Evolutionary conservation across 805 yeast genomes (phyloP), one percentile per base, ranked within the genome.

Genomic region (Candida golubevii): DNA sequence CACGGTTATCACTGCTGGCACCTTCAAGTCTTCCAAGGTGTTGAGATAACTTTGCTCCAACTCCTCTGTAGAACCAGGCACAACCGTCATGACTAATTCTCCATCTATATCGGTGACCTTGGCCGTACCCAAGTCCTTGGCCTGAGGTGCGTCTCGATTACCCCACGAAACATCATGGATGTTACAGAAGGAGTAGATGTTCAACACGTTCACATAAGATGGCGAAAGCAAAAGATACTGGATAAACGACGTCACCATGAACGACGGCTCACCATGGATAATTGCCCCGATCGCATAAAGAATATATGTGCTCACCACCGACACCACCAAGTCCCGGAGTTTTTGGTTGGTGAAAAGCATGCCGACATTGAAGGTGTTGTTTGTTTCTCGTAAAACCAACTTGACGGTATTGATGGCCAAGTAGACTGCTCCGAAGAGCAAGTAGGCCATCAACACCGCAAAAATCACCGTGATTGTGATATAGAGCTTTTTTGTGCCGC

Each of bases 121-220:
- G 23, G 96, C 97, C 36, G 83, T 81, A 48, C 97, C 98, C 56
- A 93, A 73, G 63, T 78, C 95, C 66, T 71, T 78, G 59, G 71
- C 80, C 40, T 54, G 56, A 9, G 79, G 80, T 40, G 83, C 88
- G 38, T 96, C 96, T 63, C 90, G 88, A 4, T 96, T 91, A 62
- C 98, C 98, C 98, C 98, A 91, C 7, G 97, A 86, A 38, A 91
- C 82, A 70, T 91, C 99, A 63, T 91, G 96, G 48, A 91, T 84
- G 65, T 91, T 91, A 71, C 97, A 90, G 63, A 91, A 90, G 2
- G 98, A 96, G 66, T 91, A 91, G 49, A 91, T 91, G 63, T 88
- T 89, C 60, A 91, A 72, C 42, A 90, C 91, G 58, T 91, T 90
- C 65, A 89, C 82, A 63, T 90, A 93, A 0, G 95, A 80, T 0